Conservation (phyloP, 495 filamentous ascomycete genomes). For the Podospora conica region DNA sequence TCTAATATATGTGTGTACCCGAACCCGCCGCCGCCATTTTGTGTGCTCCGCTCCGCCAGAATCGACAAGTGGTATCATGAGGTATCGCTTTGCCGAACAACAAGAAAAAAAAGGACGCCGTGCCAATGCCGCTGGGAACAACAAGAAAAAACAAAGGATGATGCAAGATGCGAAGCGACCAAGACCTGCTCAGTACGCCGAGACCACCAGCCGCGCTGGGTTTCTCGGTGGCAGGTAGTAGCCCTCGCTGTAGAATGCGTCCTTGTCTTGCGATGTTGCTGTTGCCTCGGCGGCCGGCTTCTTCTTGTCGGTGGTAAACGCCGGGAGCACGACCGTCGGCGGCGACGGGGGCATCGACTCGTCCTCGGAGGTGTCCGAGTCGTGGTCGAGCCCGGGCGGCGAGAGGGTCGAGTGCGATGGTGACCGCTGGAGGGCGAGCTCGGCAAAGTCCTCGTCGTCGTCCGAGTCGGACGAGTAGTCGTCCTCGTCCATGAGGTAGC, state of each 20-base stretch:
- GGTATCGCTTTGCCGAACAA: neutral
- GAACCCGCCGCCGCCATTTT: neutral
- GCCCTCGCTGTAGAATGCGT: slow-evolving; percentile 52
- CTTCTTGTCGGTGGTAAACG: slow-evolving; percentile 76
- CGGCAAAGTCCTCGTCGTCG: slow-evolving; percentile 62
- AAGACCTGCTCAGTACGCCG: slow-evolving; percentile 35
- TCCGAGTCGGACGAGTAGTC: slow-evolving; percentile 39
- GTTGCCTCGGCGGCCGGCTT: slow-evolving; percentile 22
- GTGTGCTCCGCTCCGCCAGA: neutral
- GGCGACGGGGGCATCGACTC: slow-evolving; percentile 82
- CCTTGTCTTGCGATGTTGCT: slow-evolving; percentile 33
- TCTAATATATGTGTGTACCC: neutral
- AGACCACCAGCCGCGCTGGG: slow-evolving; percentile 35
- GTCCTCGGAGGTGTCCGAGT: slow-evolving; percentile 61
- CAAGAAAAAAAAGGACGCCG: slow-evolving; percentile 23
- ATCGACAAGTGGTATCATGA: slow-evolving; percentile 12
- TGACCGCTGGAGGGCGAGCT: slow-evolving; percentile 67
- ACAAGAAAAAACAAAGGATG: slow-evolving; percentile 22
- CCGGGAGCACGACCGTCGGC: slow-evolving; percentile 55
- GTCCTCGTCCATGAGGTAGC: slow-evolving; percentile 59
- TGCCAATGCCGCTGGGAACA: slow-evolving; percentile 10
- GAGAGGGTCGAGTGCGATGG: slow-evolving; percentile 60
- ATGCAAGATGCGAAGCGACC: neutral
- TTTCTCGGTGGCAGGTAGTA: slow-evolving; percentile 54
- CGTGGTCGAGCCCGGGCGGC: slow-evolving; percentile 67